These are phyloP conservation scores for Nothophytophthora sp. DNA, from an alignment of 352 stramenopile genomes.

Conservation along the genomic window DNA sequence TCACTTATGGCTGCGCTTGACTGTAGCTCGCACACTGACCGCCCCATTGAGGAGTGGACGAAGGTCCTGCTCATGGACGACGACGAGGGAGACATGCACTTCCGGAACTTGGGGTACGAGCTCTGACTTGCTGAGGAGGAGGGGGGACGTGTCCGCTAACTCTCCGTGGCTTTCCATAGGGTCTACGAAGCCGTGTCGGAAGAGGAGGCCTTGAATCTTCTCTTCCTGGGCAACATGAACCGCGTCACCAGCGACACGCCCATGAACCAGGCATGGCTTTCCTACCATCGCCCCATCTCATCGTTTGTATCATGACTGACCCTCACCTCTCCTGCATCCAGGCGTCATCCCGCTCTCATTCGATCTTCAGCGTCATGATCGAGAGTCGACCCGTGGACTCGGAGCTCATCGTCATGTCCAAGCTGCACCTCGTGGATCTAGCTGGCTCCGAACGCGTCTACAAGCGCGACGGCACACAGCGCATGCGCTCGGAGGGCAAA, in stretches of 20 bases:
- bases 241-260: slow-evolving; percentile 95
- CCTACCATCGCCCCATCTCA: too few relatives aligned
- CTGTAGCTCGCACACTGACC: slow-evolving; percentile 64
- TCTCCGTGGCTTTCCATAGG: slow-evolving; percentile 16
- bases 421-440: slow-evolving; percentile 95
- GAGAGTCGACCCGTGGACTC: slow-evolving; percentile 77
- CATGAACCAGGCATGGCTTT: slow-evolving; percentile 97
- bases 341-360: slow-evolving; percentile 94
- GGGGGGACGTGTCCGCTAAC: not conserved
- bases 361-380: slow-evolving; percentile 96
- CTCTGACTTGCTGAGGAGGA: not conserved
- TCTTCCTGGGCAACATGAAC: slow-evolving; percentile 97
- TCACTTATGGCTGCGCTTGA: not conserved
- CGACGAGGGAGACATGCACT: slow-evolving; percentile 80
- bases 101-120: slow-evolving; percentile 66
- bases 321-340: too few relatives aligned
- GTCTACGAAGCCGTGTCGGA: slow-evolving; percentile 86
- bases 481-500: slow-evolving; percentile 93
- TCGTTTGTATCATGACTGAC: too few relatives aligned
- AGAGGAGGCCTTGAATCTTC: slow-evolving; percentile 94
- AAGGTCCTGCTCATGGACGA: slow-evolving; percentile 80
- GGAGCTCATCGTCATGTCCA: slow-evolving; percentile 83
- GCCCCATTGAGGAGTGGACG: slow-evolving; percentile 79
- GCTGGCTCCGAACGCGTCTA: slow-evolving; percentile 96
- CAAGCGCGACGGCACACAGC: slow-evolving; percentile 90